phyloP scores from a whole-genome alignment of 1,139 yeast genomes.

The Arxiozyma bovina region DNA sequence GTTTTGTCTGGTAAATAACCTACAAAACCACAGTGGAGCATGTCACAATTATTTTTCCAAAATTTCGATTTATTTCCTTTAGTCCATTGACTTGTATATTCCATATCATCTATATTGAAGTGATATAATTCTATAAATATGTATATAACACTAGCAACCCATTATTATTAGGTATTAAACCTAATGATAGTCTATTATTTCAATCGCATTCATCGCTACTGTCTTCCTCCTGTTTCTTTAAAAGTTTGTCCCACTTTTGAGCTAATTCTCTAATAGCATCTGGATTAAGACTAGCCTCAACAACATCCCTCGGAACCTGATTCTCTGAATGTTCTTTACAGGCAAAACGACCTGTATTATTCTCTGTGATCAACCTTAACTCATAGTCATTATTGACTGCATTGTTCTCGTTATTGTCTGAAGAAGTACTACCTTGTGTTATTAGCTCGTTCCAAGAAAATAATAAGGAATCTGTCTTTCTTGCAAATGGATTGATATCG shows the following conservation, averaged over 20 bases:
- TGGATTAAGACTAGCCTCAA: slow-evolving; percentile 69
- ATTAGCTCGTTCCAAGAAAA: slow-evolving; percentile 78
- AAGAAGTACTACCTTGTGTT: neutral
- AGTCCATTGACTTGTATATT: neutral
- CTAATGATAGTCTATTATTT: neutral
- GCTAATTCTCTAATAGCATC: slow-evolving; percentile 57
- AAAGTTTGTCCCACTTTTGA: slow-evolving; percentile 44
- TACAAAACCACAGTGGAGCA: too few relatives aligned
- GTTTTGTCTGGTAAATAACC: slow-evolving; percentile 33
- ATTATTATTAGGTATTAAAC: neutral
- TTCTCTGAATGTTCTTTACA: slow-evolving; percentile 79
- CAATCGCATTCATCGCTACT: slow-evolving; percentile 8
- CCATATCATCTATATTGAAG: neutral
- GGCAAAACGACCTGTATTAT: slow-evolving; percentile 65
- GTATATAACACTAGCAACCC: neutral
- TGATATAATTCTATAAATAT: neutral
- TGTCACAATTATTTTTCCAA: too few relatives aligned
- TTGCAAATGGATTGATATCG: slow-evolving; percentile 78
- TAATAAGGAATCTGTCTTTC: slow-evolving; percentile 65
- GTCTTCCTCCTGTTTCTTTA: slow-evolving; percentile 30
- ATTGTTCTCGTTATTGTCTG: slow-evolving; percentile 3
- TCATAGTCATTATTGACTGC: slow-evolving; percentile 35
- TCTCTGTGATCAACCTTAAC: slow-evolving; percentile 60
- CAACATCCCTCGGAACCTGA: slow-evolving; percentile 83
- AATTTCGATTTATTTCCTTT: neutral